These are phyloP conservation scores for Yamadazyma endophytica DNA, from an alignment of 805 yeast species.

Conservation along the genomic window DNA sequence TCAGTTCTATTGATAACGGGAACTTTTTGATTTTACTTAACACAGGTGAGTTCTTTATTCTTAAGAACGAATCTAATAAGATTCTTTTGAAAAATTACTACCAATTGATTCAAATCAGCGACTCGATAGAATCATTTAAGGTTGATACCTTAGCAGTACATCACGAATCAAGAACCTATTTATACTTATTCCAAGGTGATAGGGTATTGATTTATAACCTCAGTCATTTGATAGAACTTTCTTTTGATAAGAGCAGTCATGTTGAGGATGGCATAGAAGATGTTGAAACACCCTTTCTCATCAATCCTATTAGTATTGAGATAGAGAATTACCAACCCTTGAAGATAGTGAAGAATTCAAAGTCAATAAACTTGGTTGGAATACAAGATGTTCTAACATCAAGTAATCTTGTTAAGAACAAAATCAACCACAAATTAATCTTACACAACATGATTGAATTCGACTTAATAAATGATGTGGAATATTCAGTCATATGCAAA, in stretches of 20 bases:
- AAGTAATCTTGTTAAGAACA: slow-evolving; percentile 26
- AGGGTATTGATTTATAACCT: slow-evolving; percentile 18
- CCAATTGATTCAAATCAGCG: slow-evolving; percentile 27
- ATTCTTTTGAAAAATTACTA: slow-evolving; percentile 15
- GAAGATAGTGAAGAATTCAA: slow-evolving; percentile 12
- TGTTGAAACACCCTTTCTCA: slow-evolving; percentile 8
- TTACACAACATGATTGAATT: slow-evolving; percentile 45
- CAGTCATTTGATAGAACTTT: slow-evolving; percentile 12
- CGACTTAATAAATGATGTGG: slow-evolving; percentile 31
- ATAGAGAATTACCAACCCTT: slow-evolving; percentile 24
- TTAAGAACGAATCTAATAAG: slow-evolving; percentile 25
- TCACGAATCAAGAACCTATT: slow-evolving; percentile 8
- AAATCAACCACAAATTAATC: slow-evolving; percentile 38
- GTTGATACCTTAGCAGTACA: slow-evolving; percentile 18
- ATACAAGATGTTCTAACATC: slow-evolving; percentile 32
- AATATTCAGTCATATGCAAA: slow-evolving; percentile 22
- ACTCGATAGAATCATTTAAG: slow-evolving; percentile 29
- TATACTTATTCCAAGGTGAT: slow-evolving; percentile 38
- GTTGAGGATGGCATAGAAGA: slow-evolving; percentile 15
- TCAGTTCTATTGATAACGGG: slow-evolving; percentile 21
- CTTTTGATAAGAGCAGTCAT: slow-evolving; percentile 15
- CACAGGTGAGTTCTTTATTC: slow-evolving; percentile 36
- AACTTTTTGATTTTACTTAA: slow-evolving; percentile 33
- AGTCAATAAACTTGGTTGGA: slow-evolving; percentile 40
- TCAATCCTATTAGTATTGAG: slow-evolving; percentile 20